Evolutionary conservation across 768 basidiomycete genomes (phyloP).

Genomic region (Coprinopsis strossmayeri): DNA sequence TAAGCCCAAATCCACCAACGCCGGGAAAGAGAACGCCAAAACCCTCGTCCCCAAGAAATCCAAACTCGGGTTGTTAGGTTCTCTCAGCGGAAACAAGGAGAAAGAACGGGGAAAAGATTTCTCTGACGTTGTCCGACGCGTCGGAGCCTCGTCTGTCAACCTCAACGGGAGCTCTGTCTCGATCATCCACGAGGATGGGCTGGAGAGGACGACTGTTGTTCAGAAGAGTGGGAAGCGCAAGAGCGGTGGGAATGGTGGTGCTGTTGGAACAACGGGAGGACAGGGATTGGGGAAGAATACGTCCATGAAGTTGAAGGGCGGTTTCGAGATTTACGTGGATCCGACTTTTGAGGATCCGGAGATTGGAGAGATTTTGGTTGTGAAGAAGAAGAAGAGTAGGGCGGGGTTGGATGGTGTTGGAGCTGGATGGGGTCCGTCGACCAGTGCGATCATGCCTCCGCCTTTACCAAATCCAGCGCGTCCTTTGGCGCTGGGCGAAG

Average conservation of each 20-base stretch:
- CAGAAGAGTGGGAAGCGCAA: too few relatives aligned
- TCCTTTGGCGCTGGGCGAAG: background rate
- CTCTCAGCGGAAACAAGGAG: constrained; percentile 20
- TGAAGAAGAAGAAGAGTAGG: constrained; percentile 73
- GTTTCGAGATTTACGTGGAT: constrained; percentile 71
- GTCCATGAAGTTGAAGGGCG: constrained; percentile 21
- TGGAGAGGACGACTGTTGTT: too few relatives aligned
- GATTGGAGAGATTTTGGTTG: constrained; percentile 61
- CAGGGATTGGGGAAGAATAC: background rate
- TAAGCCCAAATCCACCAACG: background rate
- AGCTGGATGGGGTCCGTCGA: constrained; percentile 31
- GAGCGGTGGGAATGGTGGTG: too few relatives aligned
- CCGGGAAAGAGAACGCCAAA: background rate
- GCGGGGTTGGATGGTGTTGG: constrained; percentile 48
- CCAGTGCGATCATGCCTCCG: background rate
- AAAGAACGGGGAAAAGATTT: constrained; percentile 40
- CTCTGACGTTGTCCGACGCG: constrained; percentile 52
- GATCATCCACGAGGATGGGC: background rate
- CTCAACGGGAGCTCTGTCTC: background rate
- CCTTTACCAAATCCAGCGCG: background rate
- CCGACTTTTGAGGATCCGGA: constrained; percentile 52
- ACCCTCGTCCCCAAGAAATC: constrained; percentile 67
- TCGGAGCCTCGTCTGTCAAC: constrained; percentile 23
- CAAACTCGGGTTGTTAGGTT: constrained; percentile 40
- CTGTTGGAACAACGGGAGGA: too few relatives aligned